phyloP scores from a whole-genome alignment of 805 yeast species.

The Metahyphopichia silvanorum region DNA sequence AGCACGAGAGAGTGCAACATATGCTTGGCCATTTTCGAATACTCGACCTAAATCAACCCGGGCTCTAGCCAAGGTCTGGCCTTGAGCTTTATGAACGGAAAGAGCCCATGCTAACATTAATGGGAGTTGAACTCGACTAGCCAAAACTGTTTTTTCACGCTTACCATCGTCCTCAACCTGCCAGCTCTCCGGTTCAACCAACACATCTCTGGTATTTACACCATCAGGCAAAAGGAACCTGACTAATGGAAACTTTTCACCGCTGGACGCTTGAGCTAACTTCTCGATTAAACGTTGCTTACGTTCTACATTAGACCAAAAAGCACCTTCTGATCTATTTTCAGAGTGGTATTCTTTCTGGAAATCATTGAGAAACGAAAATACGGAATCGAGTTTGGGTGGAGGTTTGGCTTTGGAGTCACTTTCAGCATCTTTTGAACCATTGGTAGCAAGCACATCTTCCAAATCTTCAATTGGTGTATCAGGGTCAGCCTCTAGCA shows the following conservation, averaged over 20 bases:
- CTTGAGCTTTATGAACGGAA: conserved; percentile 94
- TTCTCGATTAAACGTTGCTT: conserved; percentile 45
- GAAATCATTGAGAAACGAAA: conserved; percentile 40
- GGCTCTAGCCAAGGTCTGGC: conserved; percentile 81
- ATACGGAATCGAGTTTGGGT: conserved; percentile 37
- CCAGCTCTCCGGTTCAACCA: conserved; percentile 84
- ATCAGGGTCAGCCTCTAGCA: conserved; percentile 5
- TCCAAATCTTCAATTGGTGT: conserved; percentile 13
- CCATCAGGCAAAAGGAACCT: conserved; percentile 72
- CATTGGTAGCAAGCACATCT: conserved; percentile 12
- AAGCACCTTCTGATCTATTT: conserved; percentile 7
- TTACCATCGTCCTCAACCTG: conserved; percentile 72
- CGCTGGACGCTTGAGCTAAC: conserved; percentile 43
- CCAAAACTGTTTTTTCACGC: conserved; percentile 44
- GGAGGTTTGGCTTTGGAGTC: conserved; percentile 15
- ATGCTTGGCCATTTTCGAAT: conserved; percentile 93
- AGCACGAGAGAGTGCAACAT: conserved; percentile 93
- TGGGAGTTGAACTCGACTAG: conserved; percentile 78
- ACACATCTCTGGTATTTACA: conserved; percentile 60
- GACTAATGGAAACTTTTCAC: conserved; percentile 67
- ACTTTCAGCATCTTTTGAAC: conserved; percentile 12
- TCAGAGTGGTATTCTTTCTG: conserved; percentile 1
- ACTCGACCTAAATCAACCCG: conserved; percentile 77
- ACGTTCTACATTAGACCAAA: conserved; percentile 36
- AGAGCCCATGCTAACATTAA: conserved; percentile 94